Base-by-base conservation (phyloP, 345 rosid genomes). In the Pistacia integerrima region DNA sequence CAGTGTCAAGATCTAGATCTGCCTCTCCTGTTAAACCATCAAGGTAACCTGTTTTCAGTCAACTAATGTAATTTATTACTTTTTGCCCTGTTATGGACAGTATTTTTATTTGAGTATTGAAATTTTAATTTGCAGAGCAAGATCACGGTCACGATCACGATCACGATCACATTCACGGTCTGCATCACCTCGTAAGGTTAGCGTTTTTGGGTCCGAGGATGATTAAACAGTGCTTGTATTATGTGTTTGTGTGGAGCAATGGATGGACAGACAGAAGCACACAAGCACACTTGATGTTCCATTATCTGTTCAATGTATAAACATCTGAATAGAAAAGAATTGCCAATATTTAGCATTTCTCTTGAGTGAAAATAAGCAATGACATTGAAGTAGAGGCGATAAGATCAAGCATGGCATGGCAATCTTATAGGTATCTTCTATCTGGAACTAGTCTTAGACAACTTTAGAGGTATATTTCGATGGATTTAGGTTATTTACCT, bases 1-100 rank as follows among this genome's bases (percentile, higher is more conserved):
- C 97, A 28, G 70, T 84, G 12, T 88, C 94, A 73, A 92, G 90
- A 80, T 92, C 94, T 18, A 86, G 84, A 77, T 92, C 97, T 44
- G 88, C 91, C 8, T 91, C 96, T 44, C 97, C 92, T 49, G 84
- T 85, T 52, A 87, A 86, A 82, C 80, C 88, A 35, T 49, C 88
- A 22, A 91, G 90, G 98, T 85, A 81, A 25, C 22, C 5, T 56
- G 18, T 56, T 44, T 17, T 16, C 25, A 18, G 14, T 18, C 20
- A 4, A 9, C 1, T 28, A 28, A 2, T 54, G 6, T 18, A 54
- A 12, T 14, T 16, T 8, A 28, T 69, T 13, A 5, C 4, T 51
- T 51, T 11, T 51, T 8, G 30, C 14, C 58, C 46, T 5, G 46
- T 41, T 30, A 25, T 22, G 59, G n/a, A 1, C 0, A 30, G 11